phyloP scores from a whole-genome alignment of 257 asterid genomes.

The Echites panduratus region DNA sequence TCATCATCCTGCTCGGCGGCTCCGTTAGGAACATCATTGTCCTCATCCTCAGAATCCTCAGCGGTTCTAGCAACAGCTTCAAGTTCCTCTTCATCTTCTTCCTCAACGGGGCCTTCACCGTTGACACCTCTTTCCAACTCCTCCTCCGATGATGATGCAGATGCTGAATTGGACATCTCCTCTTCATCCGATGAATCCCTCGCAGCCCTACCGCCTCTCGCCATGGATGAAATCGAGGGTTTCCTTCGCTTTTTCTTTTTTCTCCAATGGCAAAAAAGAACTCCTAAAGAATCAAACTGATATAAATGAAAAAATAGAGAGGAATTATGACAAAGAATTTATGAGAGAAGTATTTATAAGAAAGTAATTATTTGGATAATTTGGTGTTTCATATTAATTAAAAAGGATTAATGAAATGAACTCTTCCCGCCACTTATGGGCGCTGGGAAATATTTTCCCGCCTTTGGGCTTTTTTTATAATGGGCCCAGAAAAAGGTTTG shows the following conservation, averaged over 20 bases:
- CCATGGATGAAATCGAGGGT: slow-evolving; percentile 22
- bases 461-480: slow-evolving; percentile 20
- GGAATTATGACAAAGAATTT: background rate
- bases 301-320: background rate
- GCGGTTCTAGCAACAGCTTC: slow-evolving; percentile 91
- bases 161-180: slow-evolving; percentile 36
- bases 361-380: background rate
- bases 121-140: slow-evolving; percentile 36
- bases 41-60: slow-evolving; percentile 66
- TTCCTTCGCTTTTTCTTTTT: slow-evolving; percentile 17
- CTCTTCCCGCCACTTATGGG: slow-evolving; percentile 31
- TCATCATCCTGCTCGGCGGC: slow-evolving; percentile 41
- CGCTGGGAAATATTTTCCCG: slow-evolving; percentile 27
- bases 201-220: slow-evolving; percentile 40
- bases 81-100: slow-evolving; percentile 90
- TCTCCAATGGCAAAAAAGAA: background rate
- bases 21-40: slow-evolving; percentile 31
- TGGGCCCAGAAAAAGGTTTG: background rate
- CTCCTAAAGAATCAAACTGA: background rate
- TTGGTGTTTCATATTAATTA: background rate
- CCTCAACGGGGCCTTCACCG: slow-evolving; percentile 45
- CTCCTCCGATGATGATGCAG: slow-evolving; percentile 64
- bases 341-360: background rate
- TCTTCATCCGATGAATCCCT: slow-evolving; percentile 34
- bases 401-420: background rate